Base-by-base conservation (phyloP, 2,329 filamentous ascomycete genomes). In the Pseudogymnoascus pannorum region DNA sequence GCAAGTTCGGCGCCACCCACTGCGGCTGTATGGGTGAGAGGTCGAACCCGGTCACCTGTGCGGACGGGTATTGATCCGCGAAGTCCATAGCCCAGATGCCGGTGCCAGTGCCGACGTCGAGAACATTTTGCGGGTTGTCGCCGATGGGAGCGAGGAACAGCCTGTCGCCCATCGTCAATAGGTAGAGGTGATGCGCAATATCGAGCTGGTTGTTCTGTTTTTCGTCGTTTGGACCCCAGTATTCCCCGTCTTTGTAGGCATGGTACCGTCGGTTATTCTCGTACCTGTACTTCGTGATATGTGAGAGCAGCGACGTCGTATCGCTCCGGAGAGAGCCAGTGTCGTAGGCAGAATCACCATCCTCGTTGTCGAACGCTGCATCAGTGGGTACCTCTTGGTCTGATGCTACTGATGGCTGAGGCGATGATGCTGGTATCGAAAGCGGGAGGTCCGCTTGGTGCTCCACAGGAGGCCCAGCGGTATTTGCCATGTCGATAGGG, bases 1-100 rank as follows among this genome's bases (percentile, higher is more conserved):
- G 78, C 64, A 84, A 81, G 67, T 88, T 88, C 48, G 78, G 75
- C 0, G 84, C 84, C 5, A 86, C 79, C 71, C 78, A 78, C 14
- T 74, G 75, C 7, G 72, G 71, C 54, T 74, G 72, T 29, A 72
- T 72, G 29, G 70, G 70, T 12, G 71, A 73, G 24, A 74, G 66
- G 44, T 75, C 73, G 44, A 67, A 70, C 24, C 70, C 71, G n/a
- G 69, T 62, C 8, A 73, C 69, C 24, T 65, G 40, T 8, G 70
- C 67, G 7, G 68, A 58, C 14, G 74, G 71, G 58, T 69, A 72
- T 14, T 67, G 60, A 48, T 71, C 67, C 31, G 70, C 69, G 57
- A 70, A 67, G 48, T 71, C 73, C n/a, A 78, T 75, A 4, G 75
- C 73, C 76, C 76, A 78, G 33, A 76, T 75, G 3, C 77, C 77